A percentile compares a stretch with the other conserved stretches of the same genome.
These are phyloP conservation scores for Leccinellum luteum DNA, from an alignment of 768 basidiomycete species.

Conservation along the genomic window DNA sequence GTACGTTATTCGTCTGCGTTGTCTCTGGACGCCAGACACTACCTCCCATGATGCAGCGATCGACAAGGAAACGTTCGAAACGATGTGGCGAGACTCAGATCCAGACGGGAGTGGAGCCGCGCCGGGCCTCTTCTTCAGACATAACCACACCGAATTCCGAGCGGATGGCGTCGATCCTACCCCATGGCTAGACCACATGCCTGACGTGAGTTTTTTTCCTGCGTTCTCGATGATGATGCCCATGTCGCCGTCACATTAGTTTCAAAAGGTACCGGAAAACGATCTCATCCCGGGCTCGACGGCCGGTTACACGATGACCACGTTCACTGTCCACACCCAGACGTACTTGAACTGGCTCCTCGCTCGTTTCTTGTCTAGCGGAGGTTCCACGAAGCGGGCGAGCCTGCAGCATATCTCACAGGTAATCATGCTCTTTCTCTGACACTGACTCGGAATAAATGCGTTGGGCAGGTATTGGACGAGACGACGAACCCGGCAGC, in stretches of 20 bases:
- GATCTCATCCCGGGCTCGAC: conserved; percentile 42
- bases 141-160: conserved; percentile 62
- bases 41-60: conserved; percentile 42
- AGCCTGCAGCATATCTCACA: conserved; percentile 68
- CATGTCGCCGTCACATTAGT: conserved; percentile 18
- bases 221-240: neutral
- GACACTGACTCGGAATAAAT: neutral
- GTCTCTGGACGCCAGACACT: neutral
- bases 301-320: conserved; percentile 59
- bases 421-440: conserved; percentile 27
- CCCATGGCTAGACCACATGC: conserved; percentile 48
- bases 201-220: conserved; percentile 39
- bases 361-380: conserved; percentile 51
- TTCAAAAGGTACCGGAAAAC: conserved; percentile 36
- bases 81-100: conserved; percentile 70
- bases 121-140: conserved; percentile 62
- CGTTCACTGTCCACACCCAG: conserved; percentile 65
- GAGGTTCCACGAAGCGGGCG: conserved; percentile 60
- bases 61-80: conserved; percentile 71
- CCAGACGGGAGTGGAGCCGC: conserved; percentile 44
- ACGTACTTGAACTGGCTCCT: conserved; percentile 64
- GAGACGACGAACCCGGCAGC: conserved; percentile 31
- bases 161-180: conserved; percentile 33
- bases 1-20: conserved; percentile 34
- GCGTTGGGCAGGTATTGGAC: conserved; percentile 13